Base-by-base conservation (phyloP, 768 basidiomycete species). In the Phylloporus rhodoxanthus region DNA sequence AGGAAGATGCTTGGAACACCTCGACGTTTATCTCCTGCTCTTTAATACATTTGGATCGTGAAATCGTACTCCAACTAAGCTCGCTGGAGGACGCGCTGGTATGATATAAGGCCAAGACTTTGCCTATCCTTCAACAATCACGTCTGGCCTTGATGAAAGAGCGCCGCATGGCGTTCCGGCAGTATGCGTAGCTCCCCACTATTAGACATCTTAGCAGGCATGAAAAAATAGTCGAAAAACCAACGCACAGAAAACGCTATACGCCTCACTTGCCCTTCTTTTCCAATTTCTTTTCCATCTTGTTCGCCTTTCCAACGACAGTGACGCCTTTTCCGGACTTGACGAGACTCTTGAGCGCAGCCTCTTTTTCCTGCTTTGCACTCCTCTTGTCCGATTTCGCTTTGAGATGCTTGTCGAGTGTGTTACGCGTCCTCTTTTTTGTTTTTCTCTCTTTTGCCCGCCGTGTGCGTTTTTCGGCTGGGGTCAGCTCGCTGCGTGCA, bases 301-400 rank as follows among this genome's bases (percentile, higher is more conserved):
- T 64, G 21, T 65, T 70, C 56, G 69, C 70, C 67, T 92, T 94
- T 20, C 91, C 92, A 36, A 94, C 78, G 15, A 94, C 83, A 0
- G 91, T 93, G 34, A 93, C 86, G 0, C 92, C 91, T 62, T 81
- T 87, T 1, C 91, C 89, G 26, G 75, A 79, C 63, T 90, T 93
- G 25, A 96, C 84, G 8, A 96, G 77, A 55, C 78, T 85, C 66
- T 85, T 82, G 51, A 93, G 70, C 13, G 89, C 91, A 11, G 77
- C 80, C 53, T 91, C 82, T 69, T 97, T 96, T 70, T 93, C 85
- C 60, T 81, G 84, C 68, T 85, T 89, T 21, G 82, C 74, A 21
- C 23, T 71, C 51, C 23, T 70, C 57, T 74, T 79, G 48, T 66
- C 62, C 3, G 54, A 38, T 55, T 76, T 83, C 20, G 19, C 5